Conservation (phyloP, 2,329 filamentous ascomycete species). For the Pyrenochaeta sp. region DNA sequence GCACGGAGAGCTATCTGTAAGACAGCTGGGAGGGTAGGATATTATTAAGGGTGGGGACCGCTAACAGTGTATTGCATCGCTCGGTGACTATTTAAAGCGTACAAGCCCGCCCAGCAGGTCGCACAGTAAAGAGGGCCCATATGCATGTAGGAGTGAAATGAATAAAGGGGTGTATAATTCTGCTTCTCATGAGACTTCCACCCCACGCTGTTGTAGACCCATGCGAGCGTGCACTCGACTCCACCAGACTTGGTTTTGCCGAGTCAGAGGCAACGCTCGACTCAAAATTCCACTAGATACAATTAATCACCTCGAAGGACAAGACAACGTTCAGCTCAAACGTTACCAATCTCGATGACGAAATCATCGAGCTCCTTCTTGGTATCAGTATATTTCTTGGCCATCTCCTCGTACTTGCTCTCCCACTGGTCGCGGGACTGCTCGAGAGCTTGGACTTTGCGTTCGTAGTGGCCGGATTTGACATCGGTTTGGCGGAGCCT, state of each 20-base stretch:
- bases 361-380: slow-evolving; percentile 94
- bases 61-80: slow-evolving; percentile 41
- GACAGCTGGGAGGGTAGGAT: background rate
- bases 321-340: slow-evolving; percentile 64
- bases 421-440: slow-evolving; percentile 93
- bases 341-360: slow-evolving; percentile 90
- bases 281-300: slow-evolving; percentile 32
- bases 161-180: slow-evolving; percentile 27
- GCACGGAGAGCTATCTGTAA: background rate
- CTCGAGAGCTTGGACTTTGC: slow-evolving; percentile 98
- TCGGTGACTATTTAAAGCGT: slow-evolving; percentile 44
- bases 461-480: slow-evolving; percentile 98
- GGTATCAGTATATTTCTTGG: slow-evolving; percentile 82
- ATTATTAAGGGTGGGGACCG: slow-evolving; percentile 17
- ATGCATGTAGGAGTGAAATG: slow-evolving; percentile 34
- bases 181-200: slow-evolving; percentile 17
- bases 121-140: slow-evolving; percentile 32
- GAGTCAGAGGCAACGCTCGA: slow-evolving; percentile 25
- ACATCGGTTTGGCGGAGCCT: slow-evolving; percentile 99
- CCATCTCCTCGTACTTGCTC: slow-evolving; percentile 96
- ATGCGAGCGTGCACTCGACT: slow-evolving; percentile 28
- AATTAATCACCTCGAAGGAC: slow-evolving; percentile 44
- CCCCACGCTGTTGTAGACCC: slow-evolving; percentile 18
- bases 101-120: slow-evolving; percentile 37
- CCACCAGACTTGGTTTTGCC: slow-evolving; percentile 9